phyloP scores from a whole-genome alignment of 352 stramenopile species.

The Thraustochytrium aureum region DNA sequence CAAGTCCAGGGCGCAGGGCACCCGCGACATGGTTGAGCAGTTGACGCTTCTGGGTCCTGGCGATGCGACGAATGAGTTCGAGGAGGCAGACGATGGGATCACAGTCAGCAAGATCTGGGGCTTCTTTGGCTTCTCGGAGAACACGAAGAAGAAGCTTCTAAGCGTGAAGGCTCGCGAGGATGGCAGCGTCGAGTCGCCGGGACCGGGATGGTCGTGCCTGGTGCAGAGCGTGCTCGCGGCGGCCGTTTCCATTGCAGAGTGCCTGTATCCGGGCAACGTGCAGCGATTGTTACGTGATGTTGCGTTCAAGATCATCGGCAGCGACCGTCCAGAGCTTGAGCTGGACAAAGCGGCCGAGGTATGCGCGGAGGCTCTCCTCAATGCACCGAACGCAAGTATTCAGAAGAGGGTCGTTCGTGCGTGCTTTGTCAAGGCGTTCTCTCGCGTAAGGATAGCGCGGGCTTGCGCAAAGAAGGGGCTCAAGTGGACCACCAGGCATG shows the following conservation, averaged over 20 bases:
- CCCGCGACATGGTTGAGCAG: neutral
- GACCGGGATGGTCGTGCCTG: too few relatives aligned
- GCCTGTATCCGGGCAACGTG: too few relatives aligned
- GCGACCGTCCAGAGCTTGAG: too few relatives aligned
- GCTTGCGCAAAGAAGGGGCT: neutral
- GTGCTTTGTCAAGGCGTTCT: neutral
- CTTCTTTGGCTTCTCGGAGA: neutral
- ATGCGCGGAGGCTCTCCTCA: neutral
- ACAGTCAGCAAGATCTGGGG: too few relatives aligned
- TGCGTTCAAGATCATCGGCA: too few relatives aligned
- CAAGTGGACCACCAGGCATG: neutral
- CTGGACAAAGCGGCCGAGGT: neutral
- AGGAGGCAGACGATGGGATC: neutral
- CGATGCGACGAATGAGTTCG: neutral
- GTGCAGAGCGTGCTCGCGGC: too few relatives aligned
- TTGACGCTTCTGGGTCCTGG: neutral
- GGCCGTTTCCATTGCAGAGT: too few relatives aligned
- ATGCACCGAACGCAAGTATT: neutral
- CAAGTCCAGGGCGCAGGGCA: neutral
- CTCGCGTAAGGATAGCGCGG: neutral
- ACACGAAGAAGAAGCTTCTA: neutral
- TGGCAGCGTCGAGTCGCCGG: too few relatives aligned
- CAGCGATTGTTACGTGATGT: too few relatives aligned
- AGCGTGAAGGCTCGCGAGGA: neutral
- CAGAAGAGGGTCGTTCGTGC: neutral